Evolutionary conservation across 331 rosid genomes (phyloP), one percentile per base, ranked within the genome.

Genomic region (Arachis monticola): DNA sequence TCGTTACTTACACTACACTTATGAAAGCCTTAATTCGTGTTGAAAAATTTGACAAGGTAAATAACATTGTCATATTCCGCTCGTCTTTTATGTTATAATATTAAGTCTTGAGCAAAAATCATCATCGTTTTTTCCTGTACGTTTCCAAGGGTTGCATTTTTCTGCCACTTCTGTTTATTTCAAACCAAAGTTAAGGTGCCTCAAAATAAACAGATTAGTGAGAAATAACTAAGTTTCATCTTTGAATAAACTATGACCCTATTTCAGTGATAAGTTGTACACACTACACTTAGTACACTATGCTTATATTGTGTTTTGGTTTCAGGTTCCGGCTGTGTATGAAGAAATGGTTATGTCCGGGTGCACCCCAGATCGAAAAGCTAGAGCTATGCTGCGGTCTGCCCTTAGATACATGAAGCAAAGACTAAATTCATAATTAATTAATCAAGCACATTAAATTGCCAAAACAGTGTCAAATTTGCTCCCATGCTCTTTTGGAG

Each of bases 21-120:
- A 95, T 95, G 97, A 92, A 95, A 87, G 86, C 96, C 68, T 85
- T 95, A 82, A 87, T 92, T 73, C 96, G 93, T 40, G 97, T 85
- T 13, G 98, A 87, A 35, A 95, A 92, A 86, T 87, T 79, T 83
- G 71, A 79, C 60, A 85, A 92, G 98, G 99, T 95, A 84, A 44
- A 27, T 53, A 35, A 32, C 56, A 45, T 65, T 1, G n/a, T 55
- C 10, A 38, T 22, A 3, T 31, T 60, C 52, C 46, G 8, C 67
- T 70, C 61, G 41, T 60, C n/a, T 14, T 53, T 42, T 31, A 11
- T 55, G 62, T 55, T 58, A 35, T 63, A 60, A 38, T 53, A 11
- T 67, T 77, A 8, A 41, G 63, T 48, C 63, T 69, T 70, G 11
- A 22, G 27, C 27, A 0, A 22, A 22, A 22, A 22, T 22, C 27